Conservation (phyloP, 441 rosid genomes). For the Biscutella auriculata region DNA sequence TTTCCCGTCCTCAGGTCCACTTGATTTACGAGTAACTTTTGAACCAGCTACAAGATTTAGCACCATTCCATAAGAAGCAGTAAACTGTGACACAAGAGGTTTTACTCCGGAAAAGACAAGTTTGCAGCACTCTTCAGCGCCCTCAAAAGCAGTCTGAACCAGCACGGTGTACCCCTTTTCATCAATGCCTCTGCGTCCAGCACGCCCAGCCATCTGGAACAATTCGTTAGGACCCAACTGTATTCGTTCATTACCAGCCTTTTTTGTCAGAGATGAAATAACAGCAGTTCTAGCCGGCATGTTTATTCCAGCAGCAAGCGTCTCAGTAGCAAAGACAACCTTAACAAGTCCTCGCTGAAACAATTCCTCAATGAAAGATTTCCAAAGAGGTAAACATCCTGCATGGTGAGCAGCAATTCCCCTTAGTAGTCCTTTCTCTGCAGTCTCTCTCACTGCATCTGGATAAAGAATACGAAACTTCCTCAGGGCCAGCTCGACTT, state of each 20-base stretch:
- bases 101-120: constrained; percentile 72
- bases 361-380: constrained; percentile 82
- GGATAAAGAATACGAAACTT: constrained; percentile 74
- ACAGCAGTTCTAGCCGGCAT: constrained; percentile 97
- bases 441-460: constrained; percentile 82
- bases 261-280: constrained; percentile 66
- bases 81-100: constrained; percentile 89
- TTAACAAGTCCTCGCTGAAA: constrained; percentile 87
- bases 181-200: constrained; percentile 95
- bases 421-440: constrained; percentile 67
- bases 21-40: constrained; percentile 49
- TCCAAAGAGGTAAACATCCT: constrained; percentile 94
- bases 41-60: constrained; percentile 80
- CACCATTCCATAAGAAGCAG: constrained; percentile 98
- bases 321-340: constrained; percentile 93
- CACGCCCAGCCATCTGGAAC: constrained; percentile 97
- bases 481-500: constrained; percentile 81
- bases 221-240: constrained; percentile 73
- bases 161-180: constrained; percentile 73
- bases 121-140: constrained; percentile 86
- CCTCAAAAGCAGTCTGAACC: constrained; percentile 76
- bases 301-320: constrained; percentile 95
- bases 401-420: constrained; percentile 98
- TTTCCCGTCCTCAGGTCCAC: constrained; percentile 38
- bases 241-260: constrained; percentile 58